Percentiles rank a stretch among this genome's conserved stretches.
phyloP scores from a whole-genome alignment of 2,329 filamentous ascomycete species.

The Neonectria faginata region DNA sequence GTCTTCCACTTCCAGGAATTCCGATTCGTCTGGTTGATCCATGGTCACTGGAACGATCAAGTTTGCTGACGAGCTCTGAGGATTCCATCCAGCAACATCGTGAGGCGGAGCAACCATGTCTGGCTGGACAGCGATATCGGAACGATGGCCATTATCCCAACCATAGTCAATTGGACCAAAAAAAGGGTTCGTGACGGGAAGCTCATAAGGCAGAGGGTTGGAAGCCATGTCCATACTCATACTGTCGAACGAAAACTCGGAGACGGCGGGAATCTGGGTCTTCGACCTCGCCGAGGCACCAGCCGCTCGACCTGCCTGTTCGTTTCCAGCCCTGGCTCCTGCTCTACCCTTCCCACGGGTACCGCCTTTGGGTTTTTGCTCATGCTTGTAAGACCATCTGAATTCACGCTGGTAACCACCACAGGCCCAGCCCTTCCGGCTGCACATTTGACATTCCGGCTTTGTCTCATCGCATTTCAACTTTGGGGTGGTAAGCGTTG shows the following conservation, averaged over 20 bases:
- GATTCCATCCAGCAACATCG: not conserved
- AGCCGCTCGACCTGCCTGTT: conserved; percentile 5
- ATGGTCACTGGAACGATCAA: conserved; percentile 20
- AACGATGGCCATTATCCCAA: conserved; percentile 8
- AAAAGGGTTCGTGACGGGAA: not conserved
- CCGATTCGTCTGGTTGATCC: conserved; percentile 11
- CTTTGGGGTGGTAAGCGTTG: conserved; percentile 2
- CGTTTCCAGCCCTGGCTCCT: not conserved
- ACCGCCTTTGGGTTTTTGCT: conserved; percentile 16
- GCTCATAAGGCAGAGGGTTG: not conserved
- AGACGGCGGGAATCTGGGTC: conserved; percentile 9
- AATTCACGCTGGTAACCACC: conserved; percentile 28
- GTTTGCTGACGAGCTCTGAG: conserved; percentile 6
- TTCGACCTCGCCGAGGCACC: conserved; percentile 2
- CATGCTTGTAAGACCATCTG: conserved; percentile 29
- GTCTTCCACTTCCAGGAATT: conserved; percentile 14
- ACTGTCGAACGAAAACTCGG: conserved; percentile 12
- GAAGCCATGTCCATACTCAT: conserved; percentile 4
- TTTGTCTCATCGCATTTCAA: conserved; percentile 32
- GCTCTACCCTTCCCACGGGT: conserved; percentile 12
- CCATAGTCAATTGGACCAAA: conserved; percentile 17
- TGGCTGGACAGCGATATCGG: conserved; percentile 1
- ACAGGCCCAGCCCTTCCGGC: conserved; percentile 24
- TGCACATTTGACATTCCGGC: conserved; percentile 27
- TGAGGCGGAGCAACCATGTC: not conserved